Conservation (phyloP, 2,329 filamentous ascomycete species). For the Aspergillus pseudoterreus region DNA sequence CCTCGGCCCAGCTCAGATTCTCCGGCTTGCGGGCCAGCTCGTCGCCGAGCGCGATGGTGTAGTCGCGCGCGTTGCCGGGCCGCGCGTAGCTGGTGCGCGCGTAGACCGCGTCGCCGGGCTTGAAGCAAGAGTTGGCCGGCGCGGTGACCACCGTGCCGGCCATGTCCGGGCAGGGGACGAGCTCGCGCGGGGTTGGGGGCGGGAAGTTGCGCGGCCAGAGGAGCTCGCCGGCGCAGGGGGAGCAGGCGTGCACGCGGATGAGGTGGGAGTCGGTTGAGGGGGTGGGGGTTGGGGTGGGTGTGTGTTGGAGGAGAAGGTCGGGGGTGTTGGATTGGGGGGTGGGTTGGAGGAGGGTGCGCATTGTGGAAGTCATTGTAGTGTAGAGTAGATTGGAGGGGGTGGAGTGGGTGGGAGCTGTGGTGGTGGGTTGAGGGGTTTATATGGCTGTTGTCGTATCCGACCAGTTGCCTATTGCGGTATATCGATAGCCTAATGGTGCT, state of each 20-base stretch:
- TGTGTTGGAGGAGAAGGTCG: conserved; percentile 5
- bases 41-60: conserved; percentile 28
- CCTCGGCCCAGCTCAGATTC: conserved; percentile 33
- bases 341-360: no score
- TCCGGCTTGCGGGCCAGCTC: conserved; percentile 38
- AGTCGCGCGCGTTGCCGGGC: conserved; percentile 37
- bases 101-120: conserved; percentile 38
- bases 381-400: no score
- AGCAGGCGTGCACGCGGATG: conserved; percentile 37
- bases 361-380: no score
- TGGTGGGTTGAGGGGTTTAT: no score
- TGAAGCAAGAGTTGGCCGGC: conserved; percentile 35
- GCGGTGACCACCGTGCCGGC: conserved; percentile 37
- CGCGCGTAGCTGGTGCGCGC: conserved; percentile 33
- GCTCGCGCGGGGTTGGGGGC: conserved; percentile 16
- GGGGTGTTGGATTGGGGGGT: no score
- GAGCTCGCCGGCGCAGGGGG: conserved; percentile 43
- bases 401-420: no score
- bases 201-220: conserved; percentile 38
- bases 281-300: conserved; percentile 17
- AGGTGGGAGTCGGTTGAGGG: conserved; percentile 32
- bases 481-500: no score
- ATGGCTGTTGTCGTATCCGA: no score
- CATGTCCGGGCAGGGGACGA: conserved; percentile 43
- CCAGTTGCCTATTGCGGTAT: no score